Base-by-base conservation (phyloP, 1,284 basidiomycete species). In the Moesziomyces parantarcticus region DNA sequence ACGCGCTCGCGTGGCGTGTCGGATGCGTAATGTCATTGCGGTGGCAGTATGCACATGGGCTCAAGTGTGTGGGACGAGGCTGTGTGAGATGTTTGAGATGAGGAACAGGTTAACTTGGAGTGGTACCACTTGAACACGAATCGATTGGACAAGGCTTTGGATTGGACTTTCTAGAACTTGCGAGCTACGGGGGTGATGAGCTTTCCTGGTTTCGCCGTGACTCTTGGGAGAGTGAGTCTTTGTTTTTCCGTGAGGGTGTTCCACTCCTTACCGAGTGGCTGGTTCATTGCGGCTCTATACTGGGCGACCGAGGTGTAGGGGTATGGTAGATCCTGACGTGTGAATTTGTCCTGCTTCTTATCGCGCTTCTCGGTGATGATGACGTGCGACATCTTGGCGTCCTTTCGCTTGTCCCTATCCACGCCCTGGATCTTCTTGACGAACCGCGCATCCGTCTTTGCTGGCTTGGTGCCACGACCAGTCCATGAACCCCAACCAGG, bases 401-500 rank as follows among this genome's bases (percentile, higher is more conserved):
- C 97, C 46, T 92, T 91, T 49, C 97, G 91, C 51, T 89, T 85
- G 5, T 86, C 86, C 0, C 92, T 90, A 66, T 91, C 90, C 56
- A 97, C 86, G 9, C 96, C 95, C 6, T 63, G 23, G 13, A 66
- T 60, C 14, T 41, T 45, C 36, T 56, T 42, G 3, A 59, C 21
- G 23, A 42, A 57, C 40, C 50, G 52, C 6, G 64, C 8, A 14
- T 36, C 49, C 40, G 84, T 65, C 7, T 39, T 16, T 42, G 83
- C 59, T 40, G 78, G 79, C 51, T 84, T 85, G 21, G 85, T 83
- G 34, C 94, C 94, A 50, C 88, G 86, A 41, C 96, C 97, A 16
- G 91, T 92, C 96, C 96, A 98, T 23, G 91, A 87, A 40, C 96
- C 96, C 96, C 97, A 98, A 32, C 96, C 96, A 44, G 93, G 90